Percentiles rank a stretch among this genome's conserved stretches.
phyloP scores from a whole-genome alignment of 163 green algal genomes.

The Scenedesmus sp. region DNA sequence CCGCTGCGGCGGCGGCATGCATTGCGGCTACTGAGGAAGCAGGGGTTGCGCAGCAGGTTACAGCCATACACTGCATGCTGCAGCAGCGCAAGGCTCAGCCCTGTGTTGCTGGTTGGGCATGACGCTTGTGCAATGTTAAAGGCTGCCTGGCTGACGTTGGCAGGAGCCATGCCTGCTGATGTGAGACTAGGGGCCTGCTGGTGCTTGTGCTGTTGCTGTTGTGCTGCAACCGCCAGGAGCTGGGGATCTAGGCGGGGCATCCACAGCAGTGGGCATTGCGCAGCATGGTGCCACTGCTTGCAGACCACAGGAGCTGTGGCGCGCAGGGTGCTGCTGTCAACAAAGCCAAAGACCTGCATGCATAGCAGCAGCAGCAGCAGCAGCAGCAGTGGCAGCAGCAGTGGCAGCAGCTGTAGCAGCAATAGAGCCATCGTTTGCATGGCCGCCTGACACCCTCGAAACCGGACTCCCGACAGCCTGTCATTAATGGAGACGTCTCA shows the following conservation, averaged over 20 bases:
- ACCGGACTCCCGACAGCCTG: too few relatives aligned
- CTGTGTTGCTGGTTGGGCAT: too few relatives aligned
- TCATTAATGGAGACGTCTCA: not conserved
- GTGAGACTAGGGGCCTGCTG: not conserved
- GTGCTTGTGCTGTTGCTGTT: not conserved
- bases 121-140: not conserved
- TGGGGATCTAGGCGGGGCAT: not conserved
- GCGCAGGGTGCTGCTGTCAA: constrained; percentile 34
- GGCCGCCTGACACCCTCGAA: too few relatives aligned
- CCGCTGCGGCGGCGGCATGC: not conserved
- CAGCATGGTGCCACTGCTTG: constrained; percentile 5
- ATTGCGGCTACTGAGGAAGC: constrained; percentile 18
- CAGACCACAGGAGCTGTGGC: constrained; percentile 19
- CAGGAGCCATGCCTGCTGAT: too few relatives aligned
- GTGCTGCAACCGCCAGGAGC: not conserved
- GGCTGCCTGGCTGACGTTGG: not conserved
- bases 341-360: constrained; percentile 23
- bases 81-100: not conserved
- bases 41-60: constrained; percentile 42
- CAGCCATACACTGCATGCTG: not conserved
- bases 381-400: not conserved
- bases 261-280: constrained; percentile 15
- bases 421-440: not conserved
- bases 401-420: not conserved
- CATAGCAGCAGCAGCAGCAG: not conserved